Conservation (phyloP, 73 alveolate genomes). For the Durusdinium trenchii region DNA sequence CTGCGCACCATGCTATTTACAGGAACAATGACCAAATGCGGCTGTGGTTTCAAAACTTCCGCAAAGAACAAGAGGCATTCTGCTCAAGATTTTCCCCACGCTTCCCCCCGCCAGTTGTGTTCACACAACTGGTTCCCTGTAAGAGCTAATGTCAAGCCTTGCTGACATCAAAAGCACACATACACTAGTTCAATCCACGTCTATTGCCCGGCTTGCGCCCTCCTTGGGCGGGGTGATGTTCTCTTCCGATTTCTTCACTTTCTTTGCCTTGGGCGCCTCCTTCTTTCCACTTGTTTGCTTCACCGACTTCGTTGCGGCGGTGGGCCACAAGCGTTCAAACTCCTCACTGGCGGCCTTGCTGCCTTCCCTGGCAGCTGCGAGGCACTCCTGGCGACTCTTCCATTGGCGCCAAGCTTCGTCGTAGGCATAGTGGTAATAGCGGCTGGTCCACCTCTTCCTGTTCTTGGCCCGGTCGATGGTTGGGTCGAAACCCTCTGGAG, state of each 20-base stretch:
- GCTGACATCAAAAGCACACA: too few relatives aligned
- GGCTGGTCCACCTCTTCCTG: slow-evolving; percentile 24
- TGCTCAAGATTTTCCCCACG: too few relatives aligned
- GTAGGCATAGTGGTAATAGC: neutral
- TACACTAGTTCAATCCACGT: neutral
- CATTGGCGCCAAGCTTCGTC: neutral
- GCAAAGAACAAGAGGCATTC: too few relatives aligned
- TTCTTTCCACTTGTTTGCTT: neutral
- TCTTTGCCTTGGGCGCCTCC: neutral
- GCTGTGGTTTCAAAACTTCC: too few relatives aligned
- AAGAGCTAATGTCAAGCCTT: too few relatives aligned
- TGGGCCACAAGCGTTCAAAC: neutral
- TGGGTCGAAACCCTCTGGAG: neutral
- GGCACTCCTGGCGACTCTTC: neutral
- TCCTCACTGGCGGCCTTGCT: neutral
- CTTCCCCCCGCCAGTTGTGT: too few relatives aligned
- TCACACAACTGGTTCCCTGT: too few relatives aligned
- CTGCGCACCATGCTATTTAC: too few relatives aligned
- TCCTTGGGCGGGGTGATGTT: neutral
- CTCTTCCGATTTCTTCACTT: neutral
- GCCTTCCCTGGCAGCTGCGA: neutral
- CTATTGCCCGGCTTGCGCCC: neutral
- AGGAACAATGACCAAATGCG: too few relatives aligned
- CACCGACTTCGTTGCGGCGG: neutral
- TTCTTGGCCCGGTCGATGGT: neutral